Evolutionary conservation across 2,329 filamentous ascomycete genomes (phyloP), one percentile per base, ranked within the genome.

Genomic region (Hysterium pulicare): DNA sequence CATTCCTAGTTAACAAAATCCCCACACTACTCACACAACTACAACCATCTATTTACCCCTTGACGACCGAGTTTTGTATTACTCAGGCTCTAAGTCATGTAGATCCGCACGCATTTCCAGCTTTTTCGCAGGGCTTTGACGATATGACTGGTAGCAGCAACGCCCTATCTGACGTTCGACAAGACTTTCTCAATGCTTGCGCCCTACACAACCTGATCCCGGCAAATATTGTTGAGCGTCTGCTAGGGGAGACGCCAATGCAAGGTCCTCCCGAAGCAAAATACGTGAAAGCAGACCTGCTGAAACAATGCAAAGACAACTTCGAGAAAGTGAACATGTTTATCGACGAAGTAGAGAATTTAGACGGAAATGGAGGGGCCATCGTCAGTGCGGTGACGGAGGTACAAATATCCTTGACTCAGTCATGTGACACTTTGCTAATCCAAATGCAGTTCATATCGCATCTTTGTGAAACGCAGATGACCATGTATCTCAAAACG

Each of bases 281-380:
- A 44, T 89, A 89, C 54, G 76, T 79, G 35, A 93, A 91, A 64
- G 86, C 93, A 21, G 78, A 82, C 22, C 72, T 98, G 10, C 79
- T 95, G 0, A 77, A 82, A 37, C 84, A 93, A 58, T 95, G 90
- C 49, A 77, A 85, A 36, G 77, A 79, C 9, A 88, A 94, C 51
- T 80, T 83, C 1, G 86, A 89, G 47, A 81, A 83, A 49, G 81
- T 87, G 1, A 86, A 90, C 51, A 79, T 83, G 33, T 74, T 95
- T 23, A 81, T 96, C 31, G 79, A 83, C 30, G 89, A 95, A 55
- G 74, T 98, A 19, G 89, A 95, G 43, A 85, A 84, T 38, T 90
- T 93, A 77, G 88, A 95, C 57, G 91, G 91, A 1, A 96, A 96
- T 63, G 88, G 88, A 2, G 89, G 87, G 2, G 88, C 89, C 2